These are phyloP conservation scores for Amanita rubescens DNA, from an alignment of 768 basidiomycete genomes.

Conservation along the genomic window DNA sequence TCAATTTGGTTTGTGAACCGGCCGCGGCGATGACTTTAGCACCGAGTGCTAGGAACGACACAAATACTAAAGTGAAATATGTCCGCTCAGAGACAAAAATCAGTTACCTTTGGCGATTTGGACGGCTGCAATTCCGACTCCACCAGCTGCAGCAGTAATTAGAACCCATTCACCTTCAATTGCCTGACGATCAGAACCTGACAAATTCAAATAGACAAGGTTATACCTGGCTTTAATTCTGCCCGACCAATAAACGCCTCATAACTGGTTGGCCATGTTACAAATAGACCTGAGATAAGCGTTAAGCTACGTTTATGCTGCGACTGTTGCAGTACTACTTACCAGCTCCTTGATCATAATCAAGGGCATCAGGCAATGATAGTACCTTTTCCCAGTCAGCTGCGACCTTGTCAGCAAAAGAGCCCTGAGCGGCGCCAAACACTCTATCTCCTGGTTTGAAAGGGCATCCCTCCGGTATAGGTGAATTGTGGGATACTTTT, in stretches of 20 bases:
- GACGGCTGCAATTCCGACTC: conserved; percentile 87
- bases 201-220: background rate
- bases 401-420: conserved; percentile 71
- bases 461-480: conserved; percentile 71
- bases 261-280: conserved; percentile 94
- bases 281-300: conserved; percentile 49
- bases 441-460: conserved; percentile 82
- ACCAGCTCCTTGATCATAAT: conserved; percentile 85
- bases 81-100: background rate
- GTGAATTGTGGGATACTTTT: conserved; percentile 56
- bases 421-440: conserved; percentile 76
- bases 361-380: conserved; percentile 67
- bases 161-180: conserved; percentile 79
- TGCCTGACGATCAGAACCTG: background rate
- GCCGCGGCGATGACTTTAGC: conserved; percentile 95
- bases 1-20: conserved; percentile 70
- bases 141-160: conserved; percentile 93
- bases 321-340: conserved; percentile 13
- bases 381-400: conserved; percentile 43
- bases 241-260: conserved; percentile 87
- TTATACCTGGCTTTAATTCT: conserved; percentile 62
- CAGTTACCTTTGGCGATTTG: conserved; percentile 83
- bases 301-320: background rate
- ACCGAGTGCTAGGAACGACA: conserved; percentile 53
- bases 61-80: background rate